These are phyloP conservation scores for Williopsis jadinii DNA, from an alignment of 1,139 yeast species.

Conservation along the genomic window DNA sequence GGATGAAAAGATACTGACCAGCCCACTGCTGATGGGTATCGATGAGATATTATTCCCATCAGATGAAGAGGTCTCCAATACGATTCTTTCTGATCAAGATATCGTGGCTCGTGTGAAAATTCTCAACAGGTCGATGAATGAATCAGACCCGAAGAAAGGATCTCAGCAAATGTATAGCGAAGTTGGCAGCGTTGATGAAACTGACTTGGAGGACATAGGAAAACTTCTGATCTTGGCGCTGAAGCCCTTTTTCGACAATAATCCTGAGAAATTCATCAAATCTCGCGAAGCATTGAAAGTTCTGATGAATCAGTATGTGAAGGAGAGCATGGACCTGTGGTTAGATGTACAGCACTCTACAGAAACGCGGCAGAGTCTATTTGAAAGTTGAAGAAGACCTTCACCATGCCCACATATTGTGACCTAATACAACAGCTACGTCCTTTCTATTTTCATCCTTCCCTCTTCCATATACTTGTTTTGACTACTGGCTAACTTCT, in stretches of 20 bases:
- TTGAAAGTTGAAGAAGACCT: background rate
- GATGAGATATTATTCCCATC: slow-evolving; percentile 26
- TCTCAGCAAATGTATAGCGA: background rate
- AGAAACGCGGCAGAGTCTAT: background rate
- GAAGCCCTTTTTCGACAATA: slow-evolving; percentile 8
- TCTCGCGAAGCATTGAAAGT: slow-evolving; percentile 6
- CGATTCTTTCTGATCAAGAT: slow-evolving; percentile 24
- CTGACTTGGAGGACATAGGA: slow-evolving; percentile 2
- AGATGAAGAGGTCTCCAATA: slow-evolving; percentile 26
- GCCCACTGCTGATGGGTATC: slow-evolving; percentile 2
- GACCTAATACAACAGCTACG: no score
- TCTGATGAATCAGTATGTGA: slow-evolving; percentile 15
- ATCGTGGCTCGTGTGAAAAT: slow-evolving; percentile 23
- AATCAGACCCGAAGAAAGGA: background rate
- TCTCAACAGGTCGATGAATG: background rate
- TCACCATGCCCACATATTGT: no score
- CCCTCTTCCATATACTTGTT: no score
- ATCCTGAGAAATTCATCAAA: slow-evolving; percentile 8
- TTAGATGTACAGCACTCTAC: background rate
- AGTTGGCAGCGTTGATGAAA: slow-evolving; percentile 6
- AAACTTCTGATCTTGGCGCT: slow-evolving; percentile 3
- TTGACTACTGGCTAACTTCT: no score
- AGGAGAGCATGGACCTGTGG: slow-evolving; percentile 13
- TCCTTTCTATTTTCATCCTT: no score
- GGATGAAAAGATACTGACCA: slow-evolving; percentile 4